Base-by-base conservation (phyloP, 2,329 filamentous ascomycete species). In the Penicillium thymicola region DNA sequence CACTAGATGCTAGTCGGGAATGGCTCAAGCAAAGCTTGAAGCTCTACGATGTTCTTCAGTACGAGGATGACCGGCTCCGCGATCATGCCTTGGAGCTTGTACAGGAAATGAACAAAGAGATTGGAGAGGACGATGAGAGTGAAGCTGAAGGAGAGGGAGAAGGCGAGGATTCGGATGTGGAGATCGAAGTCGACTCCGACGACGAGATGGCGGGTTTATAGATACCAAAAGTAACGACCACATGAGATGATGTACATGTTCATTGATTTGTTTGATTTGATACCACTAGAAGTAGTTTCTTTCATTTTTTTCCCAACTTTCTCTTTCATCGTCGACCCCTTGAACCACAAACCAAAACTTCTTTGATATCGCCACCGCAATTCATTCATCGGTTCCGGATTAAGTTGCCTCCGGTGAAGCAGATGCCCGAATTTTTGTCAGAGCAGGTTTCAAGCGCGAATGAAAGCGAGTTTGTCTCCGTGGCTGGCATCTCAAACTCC, bases 11-110 rank as follows among this genome's bases (percentile, higher is more conserved):
- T 16, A 89, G 91, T 67, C 84, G 90, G 53, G 86, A 89, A 68
- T 96, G 92, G 90, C 80, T 97, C 45, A 86, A 85, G 55, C 89
- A 89, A 67, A 90, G 90, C 69, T 79, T 95, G 61, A 86, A 86
- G 69, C 81, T 96, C n/a, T 97, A 90, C 72, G 78, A 84, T 38
- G 70, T 83, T 66, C 82, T 94, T 65, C 86, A 93, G 51, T 97
- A 97, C 71, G 92, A 78, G 53, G 78, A 81, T 60, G 76, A 77
- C 23, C 72, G 69, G 51, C 67, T 81, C 30, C 73, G 71, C 43
- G 73, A 78, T 25, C 76, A 80, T 60, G 75, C 75, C 11, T 45
- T 72, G 40, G 77, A 79, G 53, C 66, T 79, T 46, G 72, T 78
- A 4, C 67, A 74, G 40, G 79, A 78, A 53, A 83, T 92, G 57